Base-by-base conservation (phyloP, 148 eudicot genomes). In the Suaeda aralocaspica region DNA sequence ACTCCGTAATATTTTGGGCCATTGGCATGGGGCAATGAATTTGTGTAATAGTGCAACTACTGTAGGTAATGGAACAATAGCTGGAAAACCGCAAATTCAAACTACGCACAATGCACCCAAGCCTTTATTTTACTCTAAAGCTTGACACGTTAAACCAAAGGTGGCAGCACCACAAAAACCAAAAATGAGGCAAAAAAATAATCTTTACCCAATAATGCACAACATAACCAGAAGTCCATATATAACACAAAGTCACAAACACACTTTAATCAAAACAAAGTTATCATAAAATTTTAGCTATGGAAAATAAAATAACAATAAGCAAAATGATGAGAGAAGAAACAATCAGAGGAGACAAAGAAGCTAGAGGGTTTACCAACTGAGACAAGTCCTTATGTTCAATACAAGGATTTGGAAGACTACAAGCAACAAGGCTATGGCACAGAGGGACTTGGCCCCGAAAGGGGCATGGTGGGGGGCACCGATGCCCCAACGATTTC, bases 371-470 rank as follows among this genome's bases (percentile, higher is more conserved):
- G 77, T 42, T 50, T 93, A 31, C 97, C 97, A 16, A 44, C 61
- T 13, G 82, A 86, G 59, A 88, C 83, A 15, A 93, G 98, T 73
- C 98, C 98, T 0, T 93, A 90, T 69, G 86, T 90, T 0, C 88
- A 87, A 74, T 90, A 87, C 82, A 83, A 76, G 57, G 92, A 87
- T 71, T 67, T 93, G 76, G 98, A 93, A 72, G 98, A 91, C 59
- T 93, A 93, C 81, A 93, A 93, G 82, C 63, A 66, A 51, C 83
- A 91, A 72, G 98, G 91, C n/a, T 93, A 93, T 48, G 97, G 98
- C 30, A 80, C 97, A 2, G 59, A 87, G 9, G 98, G 98, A 90
- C 82, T 68, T 59, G 55, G 76, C 84, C 10, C 86, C 85, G 1
- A 44, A 72, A 16, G 79, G 90, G 92, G 22, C 88, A 79, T 2